Base-by-base conservation (phyloP, 2,329 filamentous ascomycete species). In the Apiospora sp. region DNA sequence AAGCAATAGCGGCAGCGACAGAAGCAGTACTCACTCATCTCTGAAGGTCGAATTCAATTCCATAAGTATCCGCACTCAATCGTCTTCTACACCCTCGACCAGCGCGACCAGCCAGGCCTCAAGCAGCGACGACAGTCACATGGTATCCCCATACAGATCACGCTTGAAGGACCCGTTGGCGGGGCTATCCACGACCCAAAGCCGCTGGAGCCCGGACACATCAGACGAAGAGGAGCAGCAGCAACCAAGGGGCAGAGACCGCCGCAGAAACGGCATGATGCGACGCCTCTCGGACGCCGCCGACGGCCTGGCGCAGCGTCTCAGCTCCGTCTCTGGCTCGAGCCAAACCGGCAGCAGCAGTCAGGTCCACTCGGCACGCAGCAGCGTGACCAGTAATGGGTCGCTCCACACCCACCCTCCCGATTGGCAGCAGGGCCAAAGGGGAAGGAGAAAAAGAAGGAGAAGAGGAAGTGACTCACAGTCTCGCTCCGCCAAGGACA, bases 21-120 rank as follows among this genome's bases (percentile, higher is more conserved):
- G 49, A n/a, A 24, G n/a, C 6, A 51, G n/a, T 4, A 51, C 24
- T 4, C 14, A 4, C 51, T 7, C 27, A 2, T 27, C 13, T 5
- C 14, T 37, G 37, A 37, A 37, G 37, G 5, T 10, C 7, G 10
- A 41, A 10, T 10, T 2, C 10, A 41, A 8, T 41, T 41, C 37
- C 27, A 13, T 22, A 12, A 22, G 24, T 12, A 27, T 4, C 3
- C 16, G 10, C 4, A 54, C 27, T 7, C 16, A 5, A 16, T 10
- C 30, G 1, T 16, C 16, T 0, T 16, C 27, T 1, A 16, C 5
- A 1, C 16, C 3, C 30, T 12, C 16, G 0, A 1, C 19, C 30
- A 12, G 8, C 13, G 30, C 19, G 7, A 7, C 30, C 2, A 19
- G 12, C 30, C 30, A 37, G 0, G 2, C 6, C 6, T 30, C 54